phyloP scores from a whole-genome alignment of 2,329 filamentous ascomycete genomes.

The Trichoderma sp. region DNA sequence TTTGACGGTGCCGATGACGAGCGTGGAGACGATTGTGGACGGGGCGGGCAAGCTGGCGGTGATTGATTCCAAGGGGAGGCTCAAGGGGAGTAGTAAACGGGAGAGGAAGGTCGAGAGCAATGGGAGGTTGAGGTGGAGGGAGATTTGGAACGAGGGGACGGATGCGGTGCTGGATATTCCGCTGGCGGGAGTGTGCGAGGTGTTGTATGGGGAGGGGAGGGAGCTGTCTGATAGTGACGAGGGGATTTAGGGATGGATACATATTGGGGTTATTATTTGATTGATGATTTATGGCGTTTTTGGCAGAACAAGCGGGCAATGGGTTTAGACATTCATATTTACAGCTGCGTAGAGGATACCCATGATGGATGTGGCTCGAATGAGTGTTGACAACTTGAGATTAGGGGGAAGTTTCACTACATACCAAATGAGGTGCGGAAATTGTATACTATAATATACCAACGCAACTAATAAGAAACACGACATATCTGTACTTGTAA shows the following conservation, averaged over 20 bases:
- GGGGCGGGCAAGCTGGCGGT: slow-evolving; percentile 82
- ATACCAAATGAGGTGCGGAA: too few relatives aligned
- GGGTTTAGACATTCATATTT: not conserved
- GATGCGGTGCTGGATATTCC: slow-evolving; percentile 98
- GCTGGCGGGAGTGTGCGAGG: slow-evolving; percentile 89
- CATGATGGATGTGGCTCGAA: not conserved
- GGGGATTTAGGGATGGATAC: not conserved
- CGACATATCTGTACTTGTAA: not conserved
- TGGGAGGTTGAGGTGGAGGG: slow-evolving; percentile 65
- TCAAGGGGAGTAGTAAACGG: slow-evolving; percentile 38
- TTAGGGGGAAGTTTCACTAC: not conserved
- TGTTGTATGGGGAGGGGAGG: slow-evolving; percentile 71
- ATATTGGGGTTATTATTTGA: not conserved
- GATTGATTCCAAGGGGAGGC: slow-evolving; percentile 66
- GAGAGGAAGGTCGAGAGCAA: slow-evolving; percentile 38
- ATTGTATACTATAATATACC: too few relatives aligned
- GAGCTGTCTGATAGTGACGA: slow-evolving; percentile 29
- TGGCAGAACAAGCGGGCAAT: not conserved
- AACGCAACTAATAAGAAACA: not conserved
- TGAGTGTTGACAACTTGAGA: not conserved
- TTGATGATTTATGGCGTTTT: slow-evolving; percentile 1
- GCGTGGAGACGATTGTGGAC: slow-evolving; percentile 87
- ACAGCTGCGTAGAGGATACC: not conserved
- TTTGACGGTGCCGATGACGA: slow-evolving; percentile 74
- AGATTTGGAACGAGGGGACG: slow-evolving; percentile 86